Percentiles rank a stretch among this genome's conserved stretches.
These are phyloP conservation scores for Penicillium fuscoglaucum DNA, from an alignment of 2,329 filamentous ascomycete genomes.

Conservation along the genomic window DNA sequence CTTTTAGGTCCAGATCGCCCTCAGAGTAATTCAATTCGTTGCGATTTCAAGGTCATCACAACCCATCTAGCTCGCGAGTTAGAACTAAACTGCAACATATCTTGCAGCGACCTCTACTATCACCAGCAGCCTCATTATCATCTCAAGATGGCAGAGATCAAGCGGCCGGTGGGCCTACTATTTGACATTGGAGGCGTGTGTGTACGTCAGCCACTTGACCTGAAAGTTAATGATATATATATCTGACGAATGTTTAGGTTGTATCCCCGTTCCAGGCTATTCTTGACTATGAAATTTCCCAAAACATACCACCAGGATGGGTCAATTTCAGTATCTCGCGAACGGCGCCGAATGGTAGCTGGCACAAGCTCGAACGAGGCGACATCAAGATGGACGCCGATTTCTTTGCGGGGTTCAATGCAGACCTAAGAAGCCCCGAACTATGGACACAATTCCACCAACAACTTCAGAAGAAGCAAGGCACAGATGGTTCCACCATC, in stretches of 20 bases:
- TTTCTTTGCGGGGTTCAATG: constrained; percentile 76
- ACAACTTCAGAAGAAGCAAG: constrained; percentile 33
- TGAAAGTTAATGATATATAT: neutral
- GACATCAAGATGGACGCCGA: constrained; percentile 70
- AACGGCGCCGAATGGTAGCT: constrained; percentile 74
- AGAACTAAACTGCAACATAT: neutral
- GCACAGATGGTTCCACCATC: constrained; percentile 30
- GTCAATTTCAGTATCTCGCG: constrained; percentile 86
- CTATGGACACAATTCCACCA: constrained; percentile 67
- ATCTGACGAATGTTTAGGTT: constrained; percentile 58
- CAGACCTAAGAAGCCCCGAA: constrained; percentile 65
- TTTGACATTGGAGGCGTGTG: constrained; percentile 98
- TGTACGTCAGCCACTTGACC: constrained; percentile 57
- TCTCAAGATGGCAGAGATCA: constrained; percentile 41
- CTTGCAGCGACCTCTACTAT: neutral
- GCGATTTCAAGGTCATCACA: constrained; percentile 6
- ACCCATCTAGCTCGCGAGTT: neutral
- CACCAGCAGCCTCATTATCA: neutral
- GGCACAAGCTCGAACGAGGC: constrained; percentile 86
- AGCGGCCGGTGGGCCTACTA: constrained; percentile 69
- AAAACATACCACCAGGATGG: constrained; percentile 81
- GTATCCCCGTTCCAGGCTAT: constrained; percentile 91
- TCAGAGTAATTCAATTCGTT: constrained; percentile 10
- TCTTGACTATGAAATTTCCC: constrained; percentile 77
- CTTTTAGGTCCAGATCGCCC: constrained; percentile 2